These are phyloP conservation scores for Myriosclerotinia duriaeana DNA, from an alignment of 2,329 filamentous ascomycete species.

Conservation along the genomic window DNA sequence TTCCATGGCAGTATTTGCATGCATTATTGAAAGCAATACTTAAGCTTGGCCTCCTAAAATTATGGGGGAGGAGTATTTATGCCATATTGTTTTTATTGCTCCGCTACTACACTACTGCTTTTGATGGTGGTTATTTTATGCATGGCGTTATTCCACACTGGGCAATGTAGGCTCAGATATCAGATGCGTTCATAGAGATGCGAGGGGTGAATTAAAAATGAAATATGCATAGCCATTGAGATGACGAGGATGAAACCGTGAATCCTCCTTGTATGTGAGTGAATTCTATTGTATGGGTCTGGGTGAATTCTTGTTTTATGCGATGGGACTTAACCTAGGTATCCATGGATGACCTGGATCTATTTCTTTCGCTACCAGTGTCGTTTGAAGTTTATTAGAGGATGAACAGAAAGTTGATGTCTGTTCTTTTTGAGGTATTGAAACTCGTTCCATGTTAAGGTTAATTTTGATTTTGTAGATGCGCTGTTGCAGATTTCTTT, in stretches of 20 bases:
- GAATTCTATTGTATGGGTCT: neutral
- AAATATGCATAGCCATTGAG: constrained; percentile 3
- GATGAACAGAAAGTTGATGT: no score
- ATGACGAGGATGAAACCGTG: neutral
- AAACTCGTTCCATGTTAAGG: no score
- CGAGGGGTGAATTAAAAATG: constrained; percentile 12
- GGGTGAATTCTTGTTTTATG: no score
- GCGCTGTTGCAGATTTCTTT: no score
- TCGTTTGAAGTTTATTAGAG: no score
- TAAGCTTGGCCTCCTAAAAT: constrained; percentile 18
- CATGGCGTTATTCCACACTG: constrained; percentile 25
- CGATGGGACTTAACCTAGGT: no score
- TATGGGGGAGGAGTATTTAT: constrained; percentile 23
- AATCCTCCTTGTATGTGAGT: neutral
- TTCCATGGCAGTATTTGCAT: constrained; percentile 32
- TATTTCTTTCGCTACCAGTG: no score
- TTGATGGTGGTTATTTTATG: constrained; percentile 21
- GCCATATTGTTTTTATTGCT: constrained; percentile 25
- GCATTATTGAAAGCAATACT: constrained; percentile 25
- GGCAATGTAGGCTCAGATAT: constrained; percentile 23
- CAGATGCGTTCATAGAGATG: constrained; percentile 23
- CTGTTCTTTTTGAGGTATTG: no score
- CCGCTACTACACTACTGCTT: constrained; percentile 21
- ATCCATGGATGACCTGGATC: no score
- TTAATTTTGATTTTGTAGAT: no score